Evolutionary conservation across 345 rosid genomes (phyloP), one percentile per base, ranked within the genome.

Genomic region (Hibiscus trionum): DNA sequence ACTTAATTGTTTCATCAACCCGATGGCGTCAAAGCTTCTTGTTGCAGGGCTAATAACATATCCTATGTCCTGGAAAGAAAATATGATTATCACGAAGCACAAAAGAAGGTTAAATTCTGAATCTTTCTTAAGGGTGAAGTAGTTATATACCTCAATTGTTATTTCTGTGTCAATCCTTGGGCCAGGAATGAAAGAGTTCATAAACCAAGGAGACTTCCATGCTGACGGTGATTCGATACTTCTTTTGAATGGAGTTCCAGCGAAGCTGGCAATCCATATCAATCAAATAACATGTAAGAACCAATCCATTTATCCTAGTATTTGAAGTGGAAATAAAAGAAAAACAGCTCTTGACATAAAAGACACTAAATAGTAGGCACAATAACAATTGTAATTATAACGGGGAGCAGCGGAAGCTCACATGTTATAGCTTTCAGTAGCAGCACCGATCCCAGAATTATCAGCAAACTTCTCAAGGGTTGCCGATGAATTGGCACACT

Each of bases 171-270:
- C 89, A 76, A 90, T 73, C 80, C 92, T 85, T 67, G 97, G 91
- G 69, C 95, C 96, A 17, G 93, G 93, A 55, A 87, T 70, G 71
- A 96, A 85, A 60, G 97, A 83, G 81, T 91, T 90, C 7, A 96
- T 65, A 75, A 88, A 96, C 91, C 96, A 88, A 58, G 99, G 99
- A 14, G 99, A 95, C 79, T 88, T 96, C 98, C 98, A 96, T 47
- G 94, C 98, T 35, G 97, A 93, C 57, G 97, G 99, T 58, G 99
- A 96, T 75, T 96, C 97, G 10, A 93, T 78, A 70, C 91, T 87
- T 82, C 97, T 85, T 78, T 77, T 86, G 75, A 90, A 88, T 52
- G 98, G 98, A 72, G 98, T 95, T 61, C 83, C 96, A 69, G 95
- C 89, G 74, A 89, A 91, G 77, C 99, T 91, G 85, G 47, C 72